Percentiles rank a stretch among this genome's conserved stretches.
phyloP scores from a whole-genome alignment of 805 yeast genomes.

The Naumovozyma castellii region DNA sequence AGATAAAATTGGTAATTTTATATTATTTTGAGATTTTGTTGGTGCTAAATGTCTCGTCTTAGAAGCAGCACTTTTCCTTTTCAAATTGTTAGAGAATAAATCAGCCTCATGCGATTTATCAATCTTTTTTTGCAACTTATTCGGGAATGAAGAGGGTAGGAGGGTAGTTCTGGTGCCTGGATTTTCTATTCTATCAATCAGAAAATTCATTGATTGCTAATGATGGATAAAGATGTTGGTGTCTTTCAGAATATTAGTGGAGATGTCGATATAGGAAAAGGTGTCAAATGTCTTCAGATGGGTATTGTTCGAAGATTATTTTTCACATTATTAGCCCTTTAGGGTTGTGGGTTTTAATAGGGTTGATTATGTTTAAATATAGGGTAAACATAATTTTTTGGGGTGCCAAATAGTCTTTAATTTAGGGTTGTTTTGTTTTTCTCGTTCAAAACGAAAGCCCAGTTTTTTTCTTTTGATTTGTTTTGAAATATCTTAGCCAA shows the following conservation, averaged over 20 bases:
- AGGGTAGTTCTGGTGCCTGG: slow-evolving; percentile 3
- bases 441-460: too few relatives aligned
- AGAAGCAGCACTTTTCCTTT: not conserved
- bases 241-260: too few relatives aligned
- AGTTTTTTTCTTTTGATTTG: too few relatives aligned
- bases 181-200: slow-evolving; percentile 9
- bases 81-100: not conserved
- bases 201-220: slow-evolving; percentile 5
- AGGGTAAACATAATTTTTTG: too few relatives aligned
- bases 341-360: not conserved
- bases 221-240: too few relatives aligned
- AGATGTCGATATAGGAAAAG: too few relatives aligned
- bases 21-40: not conserved
- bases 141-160: not conserved
- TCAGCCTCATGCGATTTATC: not conserved
- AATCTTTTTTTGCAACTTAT: not conserved
- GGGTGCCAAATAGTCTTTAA: too few relatives aligned
- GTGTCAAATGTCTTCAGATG: not conserved
- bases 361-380: too few relatives aligned
- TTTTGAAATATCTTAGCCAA: too few relatives aligned
- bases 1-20: not conserved
- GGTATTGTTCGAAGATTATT: not conserved
- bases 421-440: too few relatives aligned
- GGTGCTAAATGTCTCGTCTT: not conserved
- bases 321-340: too few relatives aligned